A percentile compares a stretch with the other conserved stretches of the same genome.
Conservation (phyloP, 208 protist genomes). For the Sergeia podlipaevii region DNA sequence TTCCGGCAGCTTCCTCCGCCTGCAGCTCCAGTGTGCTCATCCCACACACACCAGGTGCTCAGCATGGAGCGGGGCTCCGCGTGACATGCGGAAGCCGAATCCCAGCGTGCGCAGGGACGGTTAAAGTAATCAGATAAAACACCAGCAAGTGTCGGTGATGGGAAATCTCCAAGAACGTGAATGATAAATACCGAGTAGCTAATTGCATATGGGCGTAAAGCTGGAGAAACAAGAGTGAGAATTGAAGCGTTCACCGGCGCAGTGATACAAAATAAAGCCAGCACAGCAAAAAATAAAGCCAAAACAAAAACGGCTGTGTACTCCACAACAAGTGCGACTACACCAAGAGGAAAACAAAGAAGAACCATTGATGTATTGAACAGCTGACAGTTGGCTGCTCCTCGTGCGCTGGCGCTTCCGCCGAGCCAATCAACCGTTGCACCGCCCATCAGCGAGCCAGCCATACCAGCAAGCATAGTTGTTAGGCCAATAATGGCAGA, state of each 20-base stretch:
- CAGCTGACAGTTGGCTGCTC: slow-evolving; percentile 44
- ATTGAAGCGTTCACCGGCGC: slow-evolving; percentile 78
- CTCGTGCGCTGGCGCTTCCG: slow-evolving; percentile 39
- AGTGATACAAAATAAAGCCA: slow-evolving; percentile 71
- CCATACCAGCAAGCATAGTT: slow-evolving; percentile 58
- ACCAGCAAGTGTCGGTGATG: slow-evolving; percentile 76
- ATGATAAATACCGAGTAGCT: slow-evolving; percentile 86
- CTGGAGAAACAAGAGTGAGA: slow-evolving; percentile 49
- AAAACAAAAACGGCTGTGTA: slow-evolving; percentile 23
- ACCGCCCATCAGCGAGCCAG: slow-evolving; percentile 67
- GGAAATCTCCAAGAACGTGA: slow-evolving; percentile 87
- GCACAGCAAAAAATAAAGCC: slow-evolving; percentile 38
- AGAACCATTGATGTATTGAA: slow-evolving; percentile 49
- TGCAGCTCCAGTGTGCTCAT: not conserved
- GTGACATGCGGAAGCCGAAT: not conserved
- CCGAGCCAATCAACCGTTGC: slow-evolving; percentile 56
- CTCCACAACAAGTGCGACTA: slow-evolving; percentile 32
- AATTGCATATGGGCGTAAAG: slow-evolving; percentile 77
- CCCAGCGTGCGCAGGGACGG: slow-evolving; percentile 27
- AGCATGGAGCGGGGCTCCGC: not conserved
- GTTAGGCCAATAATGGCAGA: slow-evolving; percentile 51
- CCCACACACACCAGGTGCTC: slow-evolving; percentile 41
- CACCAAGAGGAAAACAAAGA: slow-evolving; percentile 41
- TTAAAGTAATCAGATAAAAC: slow-evolving; percentile 55
- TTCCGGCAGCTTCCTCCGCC: slow-evolving; percentile 1